Conservation (phyloP, 2,329 filamentous ascomycete genomes). For the Colletotrichum sp. region DNA sequence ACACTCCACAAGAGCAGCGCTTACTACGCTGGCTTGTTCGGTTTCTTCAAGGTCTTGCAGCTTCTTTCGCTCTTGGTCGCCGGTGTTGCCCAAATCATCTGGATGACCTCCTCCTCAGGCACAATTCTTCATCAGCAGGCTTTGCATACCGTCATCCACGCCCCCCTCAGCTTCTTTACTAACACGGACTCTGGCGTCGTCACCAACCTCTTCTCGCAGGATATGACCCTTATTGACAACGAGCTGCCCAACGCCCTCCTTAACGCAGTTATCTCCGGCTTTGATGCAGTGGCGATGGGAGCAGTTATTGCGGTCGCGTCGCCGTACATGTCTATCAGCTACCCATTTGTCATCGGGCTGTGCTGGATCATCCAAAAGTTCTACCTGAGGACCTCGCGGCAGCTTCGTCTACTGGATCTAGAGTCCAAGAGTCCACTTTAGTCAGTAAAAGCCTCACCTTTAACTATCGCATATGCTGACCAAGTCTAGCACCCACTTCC, state of each 20-base stretch:
- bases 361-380: constrained; percentile 56
- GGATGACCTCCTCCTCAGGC: constrained; percentile 25
- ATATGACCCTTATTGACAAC: constrained; percentile 38
- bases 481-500: constrained; percentile 43
- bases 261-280: constrained; percentile 23
- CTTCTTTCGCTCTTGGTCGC: constrained; percentile 21
- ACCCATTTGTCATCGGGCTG: constrained; percentile 46
- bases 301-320: constrained; percentile 43
- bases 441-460: constrained; percentile 28
- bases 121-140: constrained; percentile 26
- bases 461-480: not conserved
- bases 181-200: constrained; percentile 38
- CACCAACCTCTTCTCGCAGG: constrained; percentile 44
- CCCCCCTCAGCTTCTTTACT: constrained; percentile 41
- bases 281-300: constrained; percentile 40
- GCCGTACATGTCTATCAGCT: constrained; percentile 46
- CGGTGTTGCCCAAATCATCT: constrained; percentile 21
- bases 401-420: constrained; percentile 60
- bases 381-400: constrained; percentile 62
- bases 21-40: constrained; percentile 25
- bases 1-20: constrained; percentile 13
- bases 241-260: constrained; percentile 33
- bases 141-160: constrained; percentile 27
- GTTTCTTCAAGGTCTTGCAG: constrained; percentile 16
- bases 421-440: constrained; percentile 61